Base-by-base conservation (phyloP, 2,329 filamentous ascomycete genomes). In the Ophiocordyceps camponoti-floridani region DNA sequence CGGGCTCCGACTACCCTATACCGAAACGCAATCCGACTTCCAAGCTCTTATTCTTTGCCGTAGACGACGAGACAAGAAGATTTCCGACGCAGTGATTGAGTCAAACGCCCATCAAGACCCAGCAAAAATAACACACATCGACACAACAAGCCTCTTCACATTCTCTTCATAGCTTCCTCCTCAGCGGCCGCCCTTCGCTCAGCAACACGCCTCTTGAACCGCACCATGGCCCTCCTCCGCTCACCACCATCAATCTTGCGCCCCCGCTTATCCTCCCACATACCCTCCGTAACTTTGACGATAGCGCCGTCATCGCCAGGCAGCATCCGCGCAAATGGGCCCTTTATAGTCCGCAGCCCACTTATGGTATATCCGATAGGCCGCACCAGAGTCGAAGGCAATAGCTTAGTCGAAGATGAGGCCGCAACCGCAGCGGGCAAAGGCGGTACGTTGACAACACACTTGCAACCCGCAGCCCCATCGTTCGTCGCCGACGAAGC, bases 211-310 rank as follows among this genome's bases (percentile, higher is more conserved):
- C 78, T 82, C 79, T 94, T 94, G 54, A 88, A 86, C 54, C 84
- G 73, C 44, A 95, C 79, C 66, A 94, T 82, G 14, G 82, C 84
- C 61, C 75, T 79, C 63, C 91, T 77, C 61, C 91, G 79, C 71
- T 98, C 91, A 70, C 91, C 91, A 57, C 91, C 91, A 63, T 96
- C 88, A 52, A 98, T 80, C 79, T 96, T 96, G 56, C 78, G 77
- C 27, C 91, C 89, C 55, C 80, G 74, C 59, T 74, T 80, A 55
- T 87, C 72, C 68, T 96, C 89, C 91, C 89, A 96, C 69, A 96
- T 82, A 10, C 89, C 87, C 61, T 95, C 88, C 46, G 79, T 77
- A 19, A 84, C 72, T 50, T 71, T 69, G 52, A 96, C 70, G 44
- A 71, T 68, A 11, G 80, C 84, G 9, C 76, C 78, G 38, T 67